Percentiles rank a stretch among this genome's conserved stretches.
Conservation (phyloP, 352 stramenopile species). For the Phytopythium boreale region DNA sequence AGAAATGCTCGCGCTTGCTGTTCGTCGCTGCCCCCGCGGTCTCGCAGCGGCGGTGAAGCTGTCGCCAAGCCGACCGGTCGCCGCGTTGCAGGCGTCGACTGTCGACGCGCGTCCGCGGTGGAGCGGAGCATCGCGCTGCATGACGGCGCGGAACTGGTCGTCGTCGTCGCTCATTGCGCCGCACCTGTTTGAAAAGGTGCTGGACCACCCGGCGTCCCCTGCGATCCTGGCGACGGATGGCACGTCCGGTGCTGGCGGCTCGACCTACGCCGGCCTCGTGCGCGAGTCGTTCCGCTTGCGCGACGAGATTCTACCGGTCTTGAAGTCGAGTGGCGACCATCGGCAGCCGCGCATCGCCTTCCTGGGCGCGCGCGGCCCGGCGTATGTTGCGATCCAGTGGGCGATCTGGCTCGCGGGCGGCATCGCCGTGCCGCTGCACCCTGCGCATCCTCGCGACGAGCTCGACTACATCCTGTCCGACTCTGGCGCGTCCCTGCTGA, state of each 20-base stretch:
- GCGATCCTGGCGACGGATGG: not conserved
- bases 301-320: slow-evolving; percentile 18
- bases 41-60: not conserved
- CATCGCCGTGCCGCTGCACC: slow-evolving; percentile 64
- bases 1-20: not conserved
- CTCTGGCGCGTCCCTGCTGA: slow-evolving; percentile 36
- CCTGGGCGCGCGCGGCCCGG: slow-evolving; percentile 38
- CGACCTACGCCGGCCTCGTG: slow-evolving; percentile 17
- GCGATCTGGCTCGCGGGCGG: slow-evolving; percentile 68
- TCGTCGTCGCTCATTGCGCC: slow-evolving; percentile 1
- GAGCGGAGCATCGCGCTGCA: not conserved
- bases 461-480: slow-evolving; percentile 75
- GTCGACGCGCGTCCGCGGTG: not conserved
- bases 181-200: slow-evolving; percentile 3
- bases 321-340: slow-evolving; percentile 9
- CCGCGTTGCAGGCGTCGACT: not conserved
- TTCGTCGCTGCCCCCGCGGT: not conserved
- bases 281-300: slow-evolving; percentile 26
- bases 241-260: not conserved
- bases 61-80: not conserved
- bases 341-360: slow-evolving; percentile 35
- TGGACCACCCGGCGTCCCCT: not conserved
- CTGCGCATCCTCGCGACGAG: slow-evolving; percentile 53
- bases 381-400: slow-evolving; percentile 72
- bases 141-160: not conserved